Base-by-base conservation (phyloP, 2,329 filamentous ascomycete species). In the Samsoniella hepiali region DNA sequence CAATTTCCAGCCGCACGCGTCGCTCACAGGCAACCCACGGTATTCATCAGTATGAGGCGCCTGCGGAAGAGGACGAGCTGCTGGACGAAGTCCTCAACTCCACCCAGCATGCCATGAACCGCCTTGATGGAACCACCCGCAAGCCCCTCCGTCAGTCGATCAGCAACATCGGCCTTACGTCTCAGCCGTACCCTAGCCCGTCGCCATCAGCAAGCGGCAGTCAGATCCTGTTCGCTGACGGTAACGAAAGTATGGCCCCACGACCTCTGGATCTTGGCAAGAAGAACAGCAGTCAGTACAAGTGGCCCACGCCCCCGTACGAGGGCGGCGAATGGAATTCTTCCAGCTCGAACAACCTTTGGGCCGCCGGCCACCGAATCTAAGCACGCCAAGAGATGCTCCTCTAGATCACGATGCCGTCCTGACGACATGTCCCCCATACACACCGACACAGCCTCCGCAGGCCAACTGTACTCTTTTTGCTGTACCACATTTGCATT, bases 281-380 rank as follows among this genome's bases (percentile, higher is more conserved):
- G 72, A 83, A 84, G 80, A 71, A 78, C 1, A 73, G 76, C 13
- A 77, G 70, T 27, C 78, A 84, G 66, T 80, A 84, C 70, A 95
- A 97, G 77, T 97, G 93, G 90, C 94, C 93, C 3, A 98, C 95
- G 17, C 95, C 95, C 29, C 94, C 95, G 3, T 97, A 97, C 69
- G 93, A 97, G 72, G 93, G 96, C 70, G 88, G 88, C 67, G 93
- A 97, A 74, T 98, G 93, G 94, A 92, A 90, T 22, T 87, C 90
- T 9, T 89, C 91, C 49, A 90, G 91, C 36, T 87, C 92, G 11
- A 90, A 91, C 6, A 93, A 90, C 76, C 93, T 93, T 68, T 90
- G 91, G 80, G 88, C 89, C 60, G 86, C 88, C 38, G 85, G 89
- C 67, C 88, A 83, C 73, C 82, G 84, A 68, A 84, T 88, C 70